A percentile compares a stretch with the other conserved stretches of the same genome.
These are phyloP conservation scores for Phoma sp. DNA, from an alignment of 2,329 filamentous ascomycete species.

Conservation along the genomic window DNA sequence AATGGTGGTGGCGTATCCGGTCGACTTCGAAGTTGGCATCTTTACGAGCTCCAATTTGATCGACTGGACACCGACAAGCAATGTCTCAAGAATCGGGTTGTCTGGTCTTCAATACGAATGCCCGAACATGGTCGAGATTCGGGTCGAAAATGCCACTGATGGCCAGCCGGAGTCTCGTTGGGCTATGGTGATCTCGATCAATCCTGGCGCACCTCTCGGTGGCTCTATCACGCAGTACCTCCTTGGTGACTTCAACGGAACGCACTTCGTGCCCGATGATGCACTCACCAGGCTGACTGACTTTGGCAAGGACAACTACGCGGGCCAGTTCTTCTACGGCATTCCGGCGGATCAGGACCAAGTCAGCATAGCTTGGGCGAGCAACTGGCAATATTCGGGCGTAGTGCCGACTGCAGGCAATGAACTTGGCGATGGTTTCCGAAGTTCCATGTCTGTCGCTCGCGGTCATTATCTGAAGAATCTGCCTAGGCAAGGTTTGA, in stretches of 20 bases:
- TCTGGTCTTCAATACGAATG: conserved; percentile 67
- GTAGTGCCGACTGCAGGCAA: conserved; percentile 62
- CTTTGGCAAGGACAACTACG: conserved; percentile 62
- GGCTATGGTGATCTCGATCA: conserved; percentile 61
- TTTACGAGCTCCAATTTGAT: conserved; percentile 66
- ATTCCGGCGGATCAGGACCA: conserved; percentile 51
- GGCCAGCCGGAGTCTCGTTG: conserved; percentile 51
- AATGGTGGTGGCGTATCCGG: conserved; percentile 63
- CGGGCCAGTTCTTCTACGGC: conserved; percentile 60
- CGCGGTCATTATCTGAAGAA: conserved; percentile 61
- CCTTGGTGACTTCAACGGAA: conserved; percentile 68
- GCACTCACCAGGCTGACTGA: conserved; percentile 52
- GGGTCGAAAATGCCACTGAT: conserved; percentile 44
- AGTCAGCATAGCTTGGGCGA: conserved; percentile 63
- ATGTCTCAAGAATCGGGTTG: conserved; percentile 61
- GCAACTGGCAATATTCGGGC: conserved; percentile 66
- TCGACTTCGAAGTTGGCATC: conserved; percentile 65
- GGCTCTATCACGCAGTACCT: conserved; percentile 64
- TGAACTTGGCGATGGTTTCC: conserved; percentile 51
- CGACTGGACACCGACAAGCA: conserved; percentile 64
- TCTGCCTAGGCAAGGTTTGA: conserved; percentile 58
- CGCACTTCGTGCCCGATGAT: conserved; percentile 61
- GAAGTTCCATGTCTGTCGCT: conserved; percentile 60
- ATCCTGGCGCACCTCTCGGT: conserved; percentile 63
- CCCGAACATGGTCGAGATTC: conserved; percentile 66